Base-by-base conservation (phyloP, 345 rosid genomes). In the Schrenkiella parvula region DNA sequence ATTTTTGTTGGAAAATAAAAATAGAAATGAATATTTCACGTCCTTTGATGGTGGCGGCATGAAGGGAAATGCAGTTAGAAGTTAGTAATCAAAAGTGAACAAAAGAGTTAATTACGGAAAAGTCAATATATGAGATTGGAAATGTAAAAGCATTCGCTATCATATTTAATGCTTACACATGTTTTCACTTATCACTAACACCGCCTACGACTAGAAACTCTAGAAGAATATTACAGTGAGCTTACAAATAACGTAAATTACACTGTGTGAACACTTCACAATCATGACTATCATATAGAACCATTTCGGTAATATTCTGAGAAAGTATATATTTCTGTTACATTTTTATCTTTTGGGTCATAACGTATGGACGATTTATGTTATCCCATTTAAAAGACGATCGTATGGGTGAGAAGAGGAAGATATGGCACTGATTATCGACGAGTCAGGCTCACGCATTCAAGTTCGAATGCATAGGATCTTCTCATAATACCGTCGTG, bases 41-140 rank as follows among this genome's bases (percentile, higher is more conserved):
- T 63, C 71, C 80, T 63, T 56, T 76, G 80, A 76, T 64, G 71
- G 55, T 76, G 80, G 71, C 80, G 80, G 55, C 71, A 64, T 17
- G 71, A 62, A 47, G 18, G 80, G 66, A 70, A 76, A 70, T 70
- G 5, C 37, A 28, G 80, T 70, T 76, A 38, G 80, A 76, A 55
- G 80, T 76, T 70, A 17, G 75, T 70, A 66, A 39, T 23, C n/a
- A 17, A 5, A 66, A 74, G 72, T 74, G 72, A 74, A 66, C 58
- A 66, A 14, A 3, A 55, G 50, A 8, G 1, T 74, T 19, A 74
- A 58, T 66, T 5, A 66, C 53, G 50, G 3, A 47, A 44, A 54
- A 68, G 70, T 68, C 65, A 37, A 70, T 9, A 70, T 9, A 76
- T 47, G 44, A 56, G 50, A 70, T 64, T 56, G 80, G 71, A 70